Evolutionary conservation across 176 grass and related monocot genomes (phyloP).

Genomic region (Eragrostis curvula): DNA sequence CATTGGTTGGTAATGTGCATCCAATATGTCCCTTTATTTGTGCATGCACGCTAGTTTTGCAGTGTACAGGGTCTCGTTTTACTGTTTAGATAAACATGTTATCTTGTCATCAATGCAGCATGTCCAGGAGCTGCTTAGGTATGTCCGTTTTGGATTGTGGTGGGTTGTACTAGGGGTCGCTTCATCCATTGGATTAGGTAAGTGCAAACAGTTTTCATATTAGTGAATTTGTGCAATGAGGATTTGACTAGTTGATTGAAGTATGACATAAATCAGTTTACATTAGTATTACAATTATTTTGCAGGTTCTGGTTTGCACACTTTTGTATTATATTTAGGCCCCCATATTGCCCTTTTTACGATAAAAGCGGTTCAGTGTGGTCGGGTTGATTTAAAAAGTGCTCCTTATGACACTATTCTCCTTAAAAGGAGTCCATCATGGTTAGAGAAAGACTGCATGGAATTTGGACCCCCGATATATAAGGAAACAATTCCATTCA

Average conservation of each 20-base stretch:
- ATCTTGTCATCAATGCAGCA: constrained; percentile 61
- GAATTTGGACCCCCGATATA: constrained; percentile 79
- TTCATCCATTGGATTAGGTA: constrained; percentile 96
- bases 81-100: constrained; percentile 35
- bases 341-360: constrained; percentile 96
- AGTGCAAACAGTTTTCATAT: constrained; percentile 26
- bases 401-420: constrained; percentile 94
- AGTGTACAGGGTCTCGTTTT: constrained; percentile 5
- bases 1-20: constrained; percentile 14
- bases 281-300: constrained; percentile 34
- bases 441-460: constrained; percentile 94
- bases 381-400: constrained; percentile 86
- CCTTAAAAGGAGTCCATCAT: constrained; percentile 74
- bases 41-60: neutral
- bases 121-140: constrained; percentile 74
- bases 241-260: constrained; percentile 1
- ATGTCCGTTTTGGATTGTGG: constrained; percentile 81
- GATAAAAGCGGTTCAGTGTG: constrained; percentile 88
- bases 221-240: constrained; percentile 3
- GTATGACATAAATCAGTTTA: constrained; percentile 7
- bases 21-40: neutral
- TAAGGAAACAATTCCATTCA: constrained; percentile 71
- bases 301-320: constrained; percentile 94
- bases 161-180: constrained; percentile 87
- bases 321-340: constrained; percentile 92